Conservation (phyloP, 1,284 basidiomycete genomes). For the Abortiporus biennis region DNA sequence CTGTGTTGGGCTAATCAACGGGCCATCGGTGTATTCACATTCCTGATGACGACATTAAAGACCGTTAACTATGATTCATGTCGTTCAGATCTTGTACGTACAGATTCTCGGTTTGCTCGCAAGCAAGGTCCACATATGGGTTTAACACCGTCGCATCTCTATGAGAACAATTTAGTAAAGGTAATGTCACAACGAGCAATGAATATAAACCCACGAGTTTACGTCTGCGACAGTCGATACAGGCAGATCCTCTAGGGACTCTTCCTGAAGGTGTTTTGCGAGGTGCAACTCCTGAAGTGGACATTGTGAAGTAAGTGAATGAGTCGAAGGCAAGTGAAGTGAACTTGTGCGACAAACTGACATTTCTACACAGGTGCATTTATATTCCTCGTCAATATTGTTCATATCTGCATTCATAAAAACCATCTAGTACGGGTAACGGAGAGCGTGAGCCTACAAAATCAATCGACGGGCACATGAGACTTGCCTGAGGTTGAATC, state of each 20-base stretch:
- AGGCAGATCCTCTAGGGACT: slow-evolving; percentile 13
- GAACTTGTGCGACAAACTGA: too few relatives aligned
- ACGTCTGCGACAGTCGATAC: slow-evolving; percentile 14
- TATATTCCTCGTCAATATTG: too few relatives aligned
- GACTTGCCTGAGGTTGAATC: too few relatives aligned
- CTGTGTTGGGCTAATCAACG: slow-evolving; percentile 20
- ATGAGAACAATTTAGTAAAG: too few relatives aligned
- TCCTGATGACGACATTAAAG: slow-evolving; percentile 25
- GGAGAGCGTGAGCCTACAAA: too few relatives aligned
- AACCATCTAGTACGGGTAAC: too few relatives aligned
- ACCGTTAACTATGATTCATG: too few relatives aligned
- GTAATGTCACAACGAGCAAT: neutral
- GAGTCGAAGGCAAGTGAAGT: too few relatives aligned
- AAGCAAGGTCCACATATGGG: slow-evolving; percentile 24
- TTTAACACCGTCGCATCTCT: slow-evolving; percentile 25
- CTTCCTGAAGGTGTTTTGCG: neutral
- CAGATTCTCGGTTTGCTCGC: slow-evolving; percentile 14
- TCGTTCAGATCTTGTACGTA: too few relatives aligned
- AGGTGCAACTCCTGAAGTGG: neutral
- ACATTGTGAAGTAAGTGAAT: neutral
- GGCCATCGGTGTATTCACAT: slow-evolving; percentile 23
- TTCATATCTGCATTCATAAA: too few relatives aligned
- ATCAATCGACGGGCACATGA: too few relatives aligned
- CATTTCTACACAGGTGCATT: too few relatives aligned
- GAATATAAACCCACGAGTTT: slow-evolving; percentile 12